These are phyloP conservation scores for Cercophora scortea DNA, from an alignment of 495 filamentous ascomycete species.

Conservation along the genomic window DNA sequence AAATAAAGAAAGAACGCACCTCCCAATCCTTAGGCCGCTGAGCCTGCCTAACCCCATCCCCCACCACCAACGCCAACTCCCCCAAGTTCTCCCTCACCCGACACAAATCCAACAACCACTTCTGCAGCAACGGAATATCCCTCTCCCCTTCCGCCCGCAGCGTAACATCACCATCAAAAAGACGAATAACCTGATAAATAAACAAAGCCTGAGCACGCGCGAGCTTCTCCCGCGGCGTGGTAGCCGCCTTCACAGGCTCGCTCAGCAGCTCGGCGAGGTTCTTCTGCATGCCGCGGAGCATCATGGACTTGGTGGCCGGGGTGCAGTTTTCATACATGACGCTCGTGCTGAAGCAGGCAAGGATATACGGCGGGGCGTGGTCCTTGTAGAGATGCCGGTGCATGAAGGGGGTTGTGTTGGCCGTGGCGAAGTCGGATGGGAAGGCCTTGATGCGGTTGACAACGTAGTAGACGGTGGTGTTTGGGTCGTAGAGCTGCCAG, in stretches of 20 bases:
- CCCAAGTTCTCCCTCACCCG: slow-evolving; percentile 24
- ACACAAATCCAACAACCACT: slow-evolving; percentile 25
- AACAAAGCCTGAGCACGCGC: slow-evolving; percentile 28
- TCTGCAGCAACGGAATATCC: slow-evolving; percentile 21
- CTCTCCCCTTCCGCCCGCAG: slow-evolving; percentile 24
- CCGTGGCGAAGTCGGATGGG: slow-evolving; percentile 13
- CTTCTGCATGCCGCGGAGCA: slow-evolving; percentile 20
- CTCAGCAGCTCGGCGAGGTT: slow-evolving; percentile 16
- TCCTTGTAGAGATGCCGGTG: slow-evolving; percentile 24
- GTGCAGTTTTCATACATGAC: slow-evolving; percentile 26
- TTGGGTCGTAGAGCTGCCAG: slow-evolving; percentile 28
- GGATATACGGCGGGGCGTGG: slow-evolving; percentile 23
- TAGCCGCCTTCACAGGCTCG: neutral
- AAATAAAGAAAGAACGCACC: slow-evolving; percentile 5
- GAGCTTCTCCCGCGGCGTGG: slow-evolving; percentile 21
- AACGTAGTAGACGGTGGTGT: slow-evolving; percentile 17
- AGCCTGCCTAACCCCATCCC: neutral
- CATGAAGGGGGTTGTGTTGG: slow-evolving; percentile 24
- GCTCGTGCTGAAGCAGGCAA: slow-evolving; percentile 22
- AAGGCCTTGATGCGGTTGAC: slow-evolving; percentile 17
- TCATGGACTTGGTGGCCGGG: slow-evolving; percentile 16
- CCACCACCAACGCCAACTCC: neutral
- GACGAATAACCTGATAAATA: slow-evolving; percentile 27
- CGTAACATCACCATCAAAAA: slow-evolving; percentile 30
- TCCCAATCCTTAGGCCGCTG: slow-evolving; percentile 15